phyloP scores from a whole-genome alignment of 805 yeast species.

The Nakazawaea anatomiae region DNA sequence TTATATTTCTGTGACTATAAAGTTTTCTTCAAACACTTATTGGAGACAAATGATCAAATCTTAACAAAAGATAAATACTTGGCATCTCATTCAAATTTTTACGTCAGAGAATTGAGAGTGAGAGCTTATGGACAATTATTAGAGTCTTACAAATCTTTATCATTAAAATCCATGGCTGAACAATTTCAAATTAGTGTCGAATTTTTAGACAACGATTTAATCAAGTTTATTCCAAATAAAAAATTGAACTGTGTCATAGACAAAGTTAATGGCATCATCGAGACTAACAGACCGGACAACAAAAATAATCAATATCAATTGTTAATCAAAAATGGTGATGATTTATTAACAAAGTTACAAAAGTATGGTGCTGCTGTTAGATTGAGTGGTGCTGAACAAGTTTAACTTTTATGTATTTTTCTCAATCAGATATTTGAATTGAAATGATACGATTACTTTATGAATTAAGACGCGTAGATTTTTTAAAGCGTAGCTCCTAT shows the following conservation, averaged over 20 bases:
- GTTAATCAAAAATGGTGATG: constrained; percentile 88
- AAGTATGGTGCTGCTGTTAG: constrained; percentile 97
- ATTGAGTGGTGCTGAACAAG: constrained; percentile 84
- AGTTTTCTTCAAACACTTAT: constrained; percentile 67
- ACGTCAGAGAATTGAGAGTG: constrained; percentile 88
- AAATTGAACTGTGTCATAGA: constrained; percentile 94
- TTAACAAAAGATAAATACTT: constrained; percentile 61
- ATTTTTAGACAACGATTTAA: constrained; percentile 80
- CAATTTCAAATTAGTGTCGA: constrained; percentile 87
- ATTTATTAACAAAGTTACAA: constrained; percentile 86
- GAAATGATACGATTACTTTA: too few relatives aligned
- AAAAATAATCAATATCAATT: constrained; percentile 90
- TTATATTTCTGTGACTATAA: constrained; percentile 86
- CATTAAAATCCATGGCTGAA: constrained; percentile 88
- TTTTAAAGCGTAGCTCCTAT: too few relatives aligned
- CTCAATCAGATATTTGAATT: too few relatives aligned
- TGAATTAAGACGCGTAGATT: too few relatives aligned
- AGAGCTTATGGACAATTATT: constrained; percentile 91
- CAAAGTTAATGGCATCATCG: constrained; percentile 89
- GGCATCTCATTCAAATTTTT: constrained; percentile 73
- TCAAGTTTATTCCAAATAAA: constrained; percentile 88
- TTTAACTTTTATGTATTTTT: constrained; percentile 13
- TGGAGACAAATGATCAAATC: constrained; percentile 71
- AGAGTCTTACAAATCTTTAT: constrained; percentile 89
- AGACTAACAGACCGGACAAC: constrained; percentile 93